These are phyloP conservation scores for Cercospora zeae-maydis DNA, from an alignment of 2,329 filamentous ascomycete species.

Conservation along the genomic window DNA sequence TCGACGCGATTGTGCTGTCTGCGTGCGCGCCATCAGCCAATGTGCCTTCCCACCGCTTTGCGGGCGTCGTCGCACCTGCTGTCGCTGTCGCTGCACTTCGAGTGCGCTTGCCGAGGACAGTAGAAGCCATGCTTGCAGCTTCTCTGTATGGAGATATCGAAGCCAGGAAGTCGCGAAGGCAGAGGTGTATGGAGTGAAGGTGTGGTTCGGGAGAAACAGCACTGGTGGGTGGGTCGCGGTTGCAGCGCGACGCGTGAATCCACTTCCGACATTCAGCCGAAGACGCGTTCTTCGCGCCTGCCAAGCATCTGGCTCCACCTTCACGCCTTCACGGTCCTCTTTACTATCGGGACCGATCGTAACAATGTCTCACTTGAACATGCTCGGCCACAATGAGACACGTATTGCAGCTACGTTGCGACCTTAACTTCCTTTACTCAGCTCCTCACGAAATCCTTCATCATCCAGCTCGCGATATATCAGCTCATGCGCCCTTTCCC, in stretches of 20 bases:
- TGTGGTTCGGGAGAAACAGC: constrained; percentile 2
- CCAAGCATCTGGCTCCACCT: constrained; percentile 1
- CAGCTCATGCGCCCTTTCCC: constrained; percentile 16
- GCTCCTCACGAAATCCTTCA: not conserved
- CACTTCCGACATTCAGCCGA: constrained; percentile 11
- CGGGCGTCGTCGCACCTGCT: constrained; percentile 36
- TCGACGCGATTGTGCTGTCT: constrained; percentile 25
- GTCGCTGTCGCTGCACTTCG: constrained; percentile 37
- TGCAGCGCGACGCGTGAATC: constrained; percentile 8
- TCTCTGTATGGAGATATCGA: not conserved
- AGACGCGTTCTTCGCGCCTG: constrained; percentile 7
- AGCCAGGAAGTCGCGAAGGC: constrained; percentile 1
- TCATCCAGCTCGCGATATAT: constrained; percentile 12
- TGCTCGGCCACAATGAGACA: not conserved
- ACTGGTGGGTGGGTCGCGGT: constrained; percentile 1
- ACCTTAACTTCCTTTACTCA: not conserved
- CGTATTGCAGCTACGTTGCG: not conserved
- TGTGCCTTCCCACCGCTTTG: constrained; percentile 21
- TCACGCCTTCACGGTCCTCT: not conserved
- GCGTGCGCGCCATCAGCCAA: constrained; percentile 8
- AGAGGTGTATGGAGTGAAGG: constrained; percentile 8
- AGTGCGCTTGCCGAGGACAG: constrained; percentile 48
- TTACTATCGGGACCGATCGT: not conserved
- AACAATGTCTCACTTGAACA: not conserved
- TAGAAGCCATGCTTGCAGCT: constrained; percentile 33